These are phyloP conservation scores for Strobilomyces echinocephalus DNA, from an alignment of 768 basidiomycete species.

Conservation along the genomic window DNA sequence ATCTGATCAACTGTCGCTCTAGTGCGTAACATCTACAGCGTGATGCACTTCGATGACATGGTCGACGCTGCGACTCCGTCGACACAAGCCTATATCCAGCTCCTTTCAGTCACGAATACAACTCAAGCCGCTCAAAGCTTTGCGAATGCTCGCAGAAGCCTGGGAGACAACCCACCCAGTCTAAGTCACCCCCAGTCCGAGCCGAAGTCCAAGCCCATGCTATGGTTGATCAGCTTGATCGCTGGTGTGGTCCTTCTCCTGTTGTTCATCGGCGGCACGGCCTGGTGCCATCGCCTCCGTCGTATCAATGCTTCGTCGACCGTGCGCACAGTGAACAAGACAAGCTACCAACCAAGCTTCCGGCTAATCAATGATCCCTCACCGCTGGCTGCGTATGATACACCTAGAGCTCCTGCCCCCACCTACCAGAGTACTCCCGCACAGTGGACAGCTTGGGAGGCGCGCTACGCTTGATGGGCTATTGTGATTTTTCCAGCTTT, in stretches of 20 bases:
- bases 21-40: slow-evolving; percentile 65
- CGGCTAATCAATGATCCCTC: slow-evolving; percentile 23
- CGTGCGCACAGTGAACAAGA: no score
- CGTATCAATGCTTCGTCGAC: slow-evolving; percentile 1
- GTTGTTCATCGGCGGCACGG: background rate
- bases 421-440: background rate
- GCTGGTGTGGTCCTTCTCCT: slow-evolving; percentile 7
- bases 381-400: slow-evolving; percentile 26
- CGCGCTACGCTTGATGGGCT: background rate
- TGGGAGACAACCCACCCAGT: slow-evolving; percentile 27
- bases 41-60: slow-evolving; percentile 64
- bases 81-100: slow-evolving; percentile 55
- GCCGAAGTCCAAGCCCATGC: slow-evolving; percentile 1
- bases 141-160: background rate
- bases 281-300: slow-evolving; percentile 7
- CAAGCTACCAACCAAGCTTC: slow-evolving; percentile 9
- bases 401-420: slow-evolving; percentile 3
- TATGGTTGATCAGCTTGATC: slow-evolving; percentile 16
- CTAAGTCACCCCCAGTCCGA: slow-evolving; percentile 28
- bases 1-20: background rate
- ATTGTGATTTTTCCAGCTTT: no score
- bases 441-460: slow-evolving; percentile 26
- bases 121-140: slow-evolving; percentile 31
- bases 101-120: slow-evolving; percentile 53
- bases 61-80: slow-evolving; percentile 37